These are phyloP conservation scores for Colletotrichum costaricense DNA, from an alignment of 2,329 filamentous ascomycete genomes.

Conservation along the genomic window DNA sequence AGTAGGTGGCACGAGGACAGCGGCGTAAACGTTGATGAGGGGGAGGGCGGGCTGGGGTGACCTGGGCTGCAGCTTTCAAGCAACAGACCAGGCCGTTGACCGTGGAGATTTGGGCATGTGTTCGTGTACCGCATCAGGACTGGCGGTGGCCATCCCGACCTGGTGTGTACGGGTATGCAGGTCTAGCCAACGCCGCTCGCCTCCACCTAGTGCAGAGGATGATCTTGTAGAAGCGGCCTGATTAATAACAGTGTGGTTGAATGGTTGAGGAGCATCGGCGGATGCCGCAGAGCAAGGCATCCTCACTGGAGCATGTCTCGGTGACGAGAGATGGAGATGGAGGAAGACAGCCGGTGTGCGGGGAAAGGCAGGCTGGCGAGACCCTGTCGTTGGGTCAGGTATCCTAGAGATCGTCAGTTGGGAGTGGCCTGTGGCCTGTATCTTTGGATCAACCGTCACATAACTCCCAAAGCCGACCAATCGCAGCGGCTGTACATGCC, in stretches of 20 bases:
- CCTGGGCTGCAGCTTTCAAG: background rate
- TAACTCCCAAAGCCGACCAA: conserved; percentile 5
- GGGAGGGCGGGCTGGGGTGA: conserved; percentile 2
- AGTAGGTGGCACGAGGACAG: conserved; percentile 24
- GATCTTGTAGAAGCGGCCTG: background rate
- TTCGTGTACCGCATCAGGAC: conserved; percentile 15
- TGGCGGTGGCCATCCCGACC: conserved; percentile 15
- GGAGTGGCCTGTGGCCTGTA: conserved; percentile 3
- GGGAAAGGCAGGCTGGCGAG: conserved; percentile 13
- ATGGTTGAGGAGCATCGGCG: conserved; percentile 8
- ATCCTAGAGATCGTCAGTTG: conserved; percentile 11
- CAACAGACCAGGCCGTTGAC: background rate
- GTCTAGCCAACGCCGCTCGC: conserved; percentile 17
- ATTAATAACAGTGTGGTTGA: background rate
- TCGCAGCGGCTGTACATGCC: conserved; percentile 34
- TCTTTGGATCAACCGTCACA: conserved; percentile 10
- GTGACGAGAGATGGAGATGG: conserved; percentile 13
- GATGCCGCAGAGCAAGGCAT: background rate
- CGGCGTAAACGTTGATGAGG: conserved; percentile 7
- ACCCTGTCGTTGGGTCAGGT: conserved; percentile 26
- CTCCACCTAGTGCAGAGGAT: background rate
- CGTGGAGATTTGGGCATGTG: conserved; percentile 15
- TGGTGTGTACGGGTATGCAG: conserved; percentile 25
- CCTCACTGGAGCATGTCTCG: background rate
- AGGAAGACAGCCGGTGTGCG: conserved; percentile 12